phyloP scores from a whole-genome alignment of 2,329 filamentous ascomycete genomes.

The Aspergillus bombycis region DNA sequence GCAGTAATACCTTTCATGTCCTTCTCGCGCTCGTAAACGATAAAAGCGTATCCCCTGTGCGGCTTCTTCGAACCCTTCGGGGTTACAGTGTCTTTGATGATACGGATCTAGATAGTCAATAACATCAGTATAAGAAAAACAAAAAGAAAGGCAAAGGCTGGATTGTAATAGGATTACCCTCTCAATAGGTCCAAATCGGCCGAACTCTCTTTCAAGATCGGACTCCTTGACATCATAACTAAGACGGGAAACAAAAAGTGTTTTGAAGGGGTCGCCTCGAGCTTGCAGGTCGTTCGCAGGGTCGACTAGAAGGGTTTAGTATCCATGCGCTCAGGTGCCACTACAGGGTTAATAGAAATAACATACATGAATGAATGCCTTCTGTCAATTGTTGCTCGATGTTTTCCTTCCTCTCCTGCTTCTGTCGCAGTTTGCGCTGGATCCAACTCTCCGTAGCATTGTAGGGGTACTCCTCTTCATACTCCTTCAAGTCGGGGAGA shows the following conservation, averaged over 20 bases:
- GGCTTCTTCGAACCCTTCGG: constrained; percentile 80
- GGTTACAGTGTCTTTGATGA: constrained; percentile 70
- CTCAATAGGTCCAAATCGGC: constrained; percentile 90
- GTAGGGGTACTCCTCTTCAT: constrained; percentile 77
- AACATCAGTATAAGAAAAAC: background rate
- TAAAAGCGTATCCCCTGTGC: constrained; percentile 91
- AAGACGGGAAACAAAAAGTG: constrained; percentile 86
- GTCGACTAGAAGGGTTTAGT: constrained; percentile 61
- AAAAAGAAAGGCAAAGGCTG: background rate
- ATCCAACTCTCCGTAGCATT: constrained; percentile 90
- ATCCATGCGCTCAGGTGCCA: background rate
- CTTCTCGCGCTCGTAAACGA: constrained; percentile 95
- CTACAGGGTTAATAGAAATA: background rate
- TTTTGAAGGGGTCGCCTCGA: constrained; percentile 91
- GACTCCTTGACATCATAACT: constrained; percentile 87
- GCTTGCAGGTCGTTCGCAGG: constrained; percentile 85
- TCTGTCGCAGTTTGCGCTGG: constrained; percentile 80
- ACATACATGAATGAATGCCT: constrained; percentile 66
- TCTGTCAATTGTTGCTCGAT: constrained; percentile 67
- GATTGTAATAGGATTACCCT: constrained; percentile 60
- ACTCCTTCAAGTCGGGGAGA: constrained; percentile 72
- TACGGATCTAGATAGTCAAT: constrained; percentile 69
- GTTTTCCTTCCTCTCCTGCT: constrained; percentile 74
- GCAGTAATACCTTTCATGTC: constrained; percentile 89
- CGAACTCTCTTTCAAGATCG: constrained; percentile 91